These are phyloP conservation scores for Alternaria sp. DNA, from an alignment of 2,329 filamentous ascomycete genomes.

Conservation along the genomic window DNA sequence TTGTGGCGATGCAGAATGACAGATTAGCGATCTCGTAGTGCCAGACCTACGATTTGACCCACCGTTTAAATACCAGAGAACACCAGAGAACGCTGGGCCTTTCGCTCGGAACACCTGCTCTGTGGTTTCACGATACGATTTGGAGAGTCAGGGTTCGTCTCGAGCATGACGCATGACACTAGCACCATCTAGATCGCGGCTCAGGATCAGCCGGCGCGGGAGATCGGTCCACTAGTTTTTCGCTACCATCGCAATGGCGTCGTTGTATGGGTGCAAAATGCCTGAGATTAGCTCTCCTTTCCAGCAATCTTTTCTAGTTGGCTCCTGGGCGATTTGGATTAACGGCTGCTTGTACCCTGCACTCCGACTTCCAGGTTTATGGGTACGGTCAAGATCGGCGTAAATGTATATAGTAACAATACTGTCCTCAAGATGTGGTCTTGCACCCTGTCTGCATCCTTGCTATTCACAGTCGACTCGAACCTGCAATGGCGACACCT, in stretches of 20 bases:
- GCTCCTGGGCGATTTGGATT: not conserved
- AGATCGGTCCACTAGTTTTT: conserved; percentile 3
- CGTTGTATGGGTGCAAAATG: conserved; percentile 2
- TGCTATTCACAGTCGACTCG: not conserved
- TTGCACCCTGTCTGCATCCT: not conserved
- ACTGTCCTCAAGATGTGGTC: not conserved
- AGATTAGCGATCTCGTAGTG: not conserved
- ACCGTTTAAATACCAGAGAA: not conserved
- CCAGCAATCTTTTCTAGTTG: not conserved
- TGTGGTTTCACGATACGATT: not conserved
- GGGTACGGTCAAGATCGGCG: not conserved
- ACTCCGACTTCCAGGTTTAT: not conserved
- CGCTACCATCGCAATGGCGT: conserved; percentile 1
- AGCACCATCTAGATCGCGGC: not conserved
- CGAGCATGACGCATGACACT: not conserved
- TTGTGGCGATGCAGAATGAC: not conserved
- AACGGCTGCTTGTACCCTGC: not conserved
- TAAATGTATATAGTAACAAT: not conserved
- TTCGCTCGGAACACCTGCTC: not conserved
- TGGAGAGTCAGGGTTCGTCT: not conserved
- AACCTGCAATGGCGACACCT: not conserved
- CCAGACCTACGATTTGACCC: not conserved
- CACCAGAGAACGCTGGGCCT: not conserved
- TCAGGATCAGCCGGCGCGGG: not conserved
- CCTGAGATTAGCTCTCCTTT: not conserved